Percentiles rank a stretch among this genome's conserved stretches.
Evolutionary conservation across 805 yeast species (phyloP).

Genomic region (Torulaspora microellipsoides): DNA sequence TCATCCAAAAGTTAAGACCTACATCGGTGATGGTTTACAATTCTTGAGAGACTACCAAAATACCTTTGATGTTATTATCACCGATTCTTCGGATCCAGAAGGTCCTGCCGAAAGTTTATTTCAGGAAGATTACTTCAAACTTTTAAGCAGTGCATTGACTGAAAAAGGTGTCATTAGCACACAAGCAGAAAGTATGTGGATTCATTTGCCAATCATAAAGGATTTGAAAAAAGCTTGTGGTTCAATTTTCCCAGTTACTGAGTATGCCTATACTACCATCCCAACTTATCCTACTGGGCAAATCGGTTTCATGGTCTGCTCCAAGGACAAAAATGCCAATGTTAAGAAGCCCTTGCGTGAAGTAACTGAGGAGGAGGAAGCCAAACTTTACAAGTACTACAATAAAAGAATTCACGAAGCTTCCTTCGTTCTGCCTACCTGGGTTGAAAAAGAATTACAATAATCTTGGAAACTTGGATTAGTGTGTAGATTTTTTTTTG

Average conservation of each 20-base stretch:
- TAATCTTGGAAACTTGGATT: constrained; percentile 6
- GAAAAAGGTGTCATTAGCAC: constrained; percentile 88
- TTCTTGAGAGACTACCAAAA: constrained; percentile 79
- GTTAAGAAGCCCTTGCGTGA: constrained; percentile 68
- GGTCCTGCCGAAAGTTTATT: constrained; percentile 95
- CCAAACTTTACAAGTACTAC: constrained; percentile 71
- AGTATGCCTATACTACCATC: constrained; percentile 84
- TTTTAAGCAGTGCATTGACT: constrained; percentile 81
- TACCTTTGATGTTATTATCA: constrained; percentile 89
- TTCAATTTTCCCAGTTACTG: constrained; percentile 85
- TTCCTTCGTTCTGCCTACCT: constrained; percentile 85
- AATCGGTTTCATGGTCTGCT: constrained; percentile 96
- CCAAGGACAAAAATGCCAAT: constrained; percentile 62
- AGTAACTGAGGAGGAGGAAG: constrained; percentile 57
- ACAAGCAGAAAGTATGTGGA: constrained; percentile 94
- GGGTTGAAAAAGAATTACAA: constrained; percentile 61
- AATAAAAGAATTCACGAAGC: constrained; percentile 80
- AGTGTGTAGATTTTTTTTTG: no score
- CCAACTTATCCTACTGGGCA: constrained; percentile 98
- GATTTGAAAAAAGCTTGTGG: constrained; percentile 77
- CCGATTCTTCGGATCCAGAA: constrained; percentile 97
- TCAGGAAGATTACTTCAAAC: constrained; percentile 86
- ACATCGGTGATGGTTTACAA: constrained; percentile 97
- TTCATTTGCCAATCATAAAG: constrained; percentile 79
- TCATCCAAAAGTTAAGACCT: constrained; percentile 86